Conservation (phyloP, 352 stramenopile genomes). For the Phytophthora brassicae region DNA sequence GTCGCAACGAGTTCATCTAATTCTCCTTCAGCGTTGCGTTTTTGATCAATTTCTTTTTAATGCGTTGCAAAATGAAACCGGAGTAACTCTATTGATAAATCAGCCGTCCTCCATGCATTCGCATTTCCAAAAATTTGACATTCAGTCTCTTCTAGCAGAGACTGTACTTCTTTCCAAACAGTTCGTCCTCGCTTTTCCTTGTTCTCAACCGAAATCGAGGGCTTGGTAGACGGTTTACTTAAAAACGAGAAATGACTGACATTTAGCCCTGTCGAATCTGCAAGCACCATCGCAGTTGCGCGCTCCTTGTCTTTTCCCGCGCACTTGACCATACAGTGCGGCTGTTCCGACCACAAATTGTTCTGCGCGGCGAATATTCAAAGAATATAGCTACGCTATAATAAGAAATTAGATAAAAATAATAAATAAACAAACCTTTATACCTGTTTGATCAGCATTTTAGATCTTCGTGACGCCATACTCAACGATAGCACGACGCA, state of each 20-base stretch:
- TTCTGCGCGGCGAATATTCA: constrained; percentile 15
- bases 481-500: background rate
- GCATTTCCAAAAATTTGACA: background rate
- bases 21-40: too few relatives aligned
- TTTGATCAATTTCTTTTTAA: too few relatives aligned
- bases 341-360: constrained; percentile 1
- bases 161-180: background rate
- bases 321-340: constrained; percentile 18
- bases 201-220: too few relatives aligned
- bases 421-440: background rate
- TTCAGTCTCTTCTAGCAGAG: background rate
- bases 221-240: background rate
- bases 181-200: background rate
- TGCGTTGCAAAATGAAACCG: background rate
- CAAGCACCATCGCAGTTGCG: constrained; percentile 13
- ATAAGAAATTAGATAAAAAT: background rate
- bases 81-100: too few relatives aligned
- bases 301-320: constrained; percentile 12
- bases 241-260: constrained; percentile 8
- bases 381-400: constrained; percentile 11
- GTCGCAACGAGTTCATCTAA: too few relatives aligned
- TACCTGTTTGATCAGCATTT: constrained; percentile 26
- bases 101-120: background rate
- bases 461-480: constrained; percentile 4
- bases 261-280: constrained; percentile 1